Evolutionary conservation across 495 filamentous ascomycete species (phyloP), one percentile per base, ranked within the genome.

Genomic region (Barbatosphaeria neglecta): DNA sequence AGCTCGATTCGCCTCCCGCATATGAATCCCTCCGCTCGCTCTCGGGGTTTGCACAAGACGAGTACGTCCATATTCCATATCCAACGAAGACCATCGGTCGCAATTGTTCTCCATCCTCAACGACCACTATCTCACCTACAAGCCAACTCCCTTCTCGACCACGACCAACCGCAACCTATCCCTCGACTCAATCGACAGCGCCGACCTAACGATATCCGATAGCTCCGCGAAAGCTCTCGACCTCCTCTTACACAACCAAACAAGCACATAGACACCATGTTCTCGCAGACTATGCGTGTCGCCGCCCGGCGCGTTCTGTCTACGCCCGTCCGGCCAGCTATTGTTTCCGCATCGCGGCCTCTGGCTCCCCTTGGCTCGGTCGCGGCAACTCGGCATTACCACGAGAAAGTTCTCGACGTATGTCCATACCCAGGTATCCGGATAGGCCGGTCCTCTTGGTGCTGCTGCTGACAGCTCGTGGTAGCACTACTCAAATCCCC

Each of bases 401-500:
- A 78, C 61, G 73, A 78, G 58, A 78, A 78, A 56, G 74, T 97
- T 54, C 77, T 97, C 45, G 90, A 97, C 61, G 61, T 64, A 46
- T 20, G 61, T 62, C n/a, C n/a, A 0, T 0, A 6, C 27, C 24
- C 17, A 33, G 11, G 49, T 48, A 39, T 44, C 50, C 13, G 53
- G 42, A 28, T 25, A 1, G 8, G 5, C 3, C 18, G 16, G 23
- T 9, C 16, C 16, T n/a, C 9, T 10, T 2, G 3, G 13, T 35
- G 3, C 31, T 35, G 13, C 5, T 35, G 6, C 31, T 35, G 13
- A 35, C 31, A 2, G 13, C 4, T 25, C 13, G 13, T n/a, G 4
- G 11, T 6, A 51, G 59, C 92, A 97, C 74, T 97, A 97, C 72
- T 84, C 79, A 59, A 81, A 80, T 53, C 90, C 90, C 37, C 84